Conservation (phyloP, 2,329 filamentous ascomycete genomes). For the Ambrosiella beaveri region DNA sequence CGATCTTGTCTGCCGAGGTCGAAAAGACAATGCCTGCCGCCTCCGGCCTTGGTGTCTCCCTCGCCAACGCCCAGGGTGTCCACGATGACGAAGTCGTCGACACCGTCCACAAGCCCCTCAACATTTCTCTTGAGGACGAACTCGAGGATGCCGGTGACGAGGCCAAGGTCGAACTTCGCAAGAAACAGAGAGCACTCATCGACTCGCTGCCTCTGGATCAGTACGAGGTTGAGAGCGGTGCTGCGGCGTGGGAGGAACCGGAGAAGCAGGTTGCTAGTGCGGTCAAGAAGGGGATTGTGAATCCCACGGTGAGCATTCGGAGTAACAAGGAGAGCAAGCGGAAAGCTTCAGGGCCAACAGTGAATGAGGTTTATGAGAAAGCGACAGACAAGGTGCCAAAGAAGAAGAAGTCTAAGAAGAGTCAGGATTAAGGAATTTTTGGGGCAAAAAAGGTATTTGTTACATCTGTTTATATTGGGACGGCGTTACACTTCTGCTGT, state of each 20-base stretch:
- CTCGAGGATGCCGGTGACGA: constrained; percentile 69
- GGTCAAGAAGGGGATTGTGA: constrained; percentile 38
- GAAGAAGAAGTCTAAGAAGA: constrained; percentile 35
- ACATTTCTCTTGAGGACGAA: constrained; percentile 59
- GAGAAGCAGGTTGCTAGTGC: constrained; percentile 57
- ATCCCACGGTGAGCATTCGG: constrained; percentile 66
- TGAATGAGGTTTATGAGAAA: constrained; percentile 41
- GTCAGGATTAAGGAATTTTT: constrained; percentile 2
- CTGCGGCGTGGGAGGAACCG: constrained; percentile 46
- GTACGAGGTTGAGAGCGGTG: constrained; percentile 49
- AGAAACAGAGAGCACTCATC: constrained; percentile 75
- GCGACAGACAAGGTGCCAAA: constrained; percentile 31
- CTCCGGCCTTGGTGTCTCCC: constrained; percentile 39
- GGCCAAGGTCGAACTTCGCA: constrained; percentile 49
- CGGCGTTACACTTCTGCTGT: not conserved
- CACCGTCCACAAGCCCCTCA: constrained; percentile 52
- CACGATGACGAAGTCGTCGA: constrained; percentile 53
- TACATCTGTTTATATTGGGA: not conserved
- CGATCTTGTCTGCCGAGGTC: constrained; percentile 56
- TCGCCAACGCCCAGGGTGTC: constrained; percentile 42
- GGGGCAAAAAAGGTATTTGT: not conserved
- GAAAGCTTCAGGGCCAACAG: constrained; percentile 43
- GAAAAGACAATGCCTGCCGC: constrained; percentile 46
- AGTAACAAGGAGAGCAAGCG: constrained; percentile 44
- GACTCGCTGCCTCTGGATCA: constrained; percentile 78